Percentiles rank a stretch among this genome's conserved stretches.
These are phyloP conservation scores for Cyclotella choctawhatcheeana DNA, from an alignment of 108 stramenopile species.

Conservation along the genomic window DNA sequence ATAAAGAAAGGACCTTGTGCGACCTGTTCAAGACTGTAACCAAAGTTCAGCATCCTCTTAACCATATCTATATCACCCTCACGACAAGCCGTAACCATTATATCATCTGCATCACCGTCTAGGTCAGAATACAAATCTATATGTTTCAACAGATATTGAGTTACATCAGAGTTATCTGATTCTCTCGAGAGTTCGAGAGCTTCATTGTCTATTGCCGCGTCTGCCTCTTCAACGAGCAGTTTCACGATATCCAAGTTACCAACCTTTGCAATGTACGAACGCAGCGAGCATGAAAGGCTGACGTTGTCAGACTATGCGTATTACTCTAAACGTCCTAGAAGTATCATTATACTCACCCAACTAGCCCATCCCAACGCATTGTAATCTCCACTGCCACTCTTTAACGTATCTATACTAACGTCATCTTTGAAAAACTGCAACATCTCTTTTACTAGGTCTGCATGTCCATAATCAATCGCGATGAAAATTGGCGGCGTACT, in stretches of 20 bases:
- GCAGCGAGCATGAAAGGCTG: no score
- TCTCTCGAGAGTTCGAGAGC: slow-evolving; percentile 55
- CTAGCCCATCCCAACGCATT: slow-evolving; percentile 40
- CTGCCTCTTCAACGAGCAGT: slow-evolving; percentile 16
- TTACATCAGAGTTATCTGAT: slow-evolving; percentile 43
- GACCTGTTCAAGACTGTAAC: slow-evolving; percentile 53
- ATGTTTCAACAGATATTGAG: slow-evolving; percentile 29
- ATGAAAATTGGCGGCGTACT: slow-evolving; percentile 55
- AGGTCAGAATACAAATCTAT: slow-evolving; percentile 54
- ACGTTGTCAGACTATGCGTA: no score
- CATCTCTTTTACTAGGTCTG: slow-evolving; percentile 39
- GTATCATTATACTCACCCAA: no score
- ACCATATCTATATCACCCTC: slow-evolving; percentile 58
- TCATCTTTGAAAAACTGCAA: slow-evolving; percentile 12
- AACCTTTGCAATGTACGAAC: no score
- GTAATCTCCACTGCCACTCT: slow-evolving; percentile 36
- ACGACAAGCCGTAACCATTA: slow-evolving; percentile 66
- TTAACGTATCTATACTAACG: slow-evolving; percentile 21
- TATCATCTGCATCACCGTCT: slow-evolving; percentile 52
- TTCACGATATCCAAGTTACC: slow-evolving; percentile 22
- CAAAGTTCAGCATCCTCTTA: slow-evolving; percentile 32
- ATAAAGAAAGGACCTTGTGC: slow-evolving; percentile 52
- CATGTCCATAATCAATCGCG: slow-evolving; percentile 55
- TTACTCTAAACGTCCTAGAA: no score
- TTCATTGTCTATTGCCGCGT: slow-evolving; percentile 43